These are phyloP conservation scores for Trypanosoma boissoni DNA, from an alignment of 208 protist species.

Conservation along the genomic window DNA sequence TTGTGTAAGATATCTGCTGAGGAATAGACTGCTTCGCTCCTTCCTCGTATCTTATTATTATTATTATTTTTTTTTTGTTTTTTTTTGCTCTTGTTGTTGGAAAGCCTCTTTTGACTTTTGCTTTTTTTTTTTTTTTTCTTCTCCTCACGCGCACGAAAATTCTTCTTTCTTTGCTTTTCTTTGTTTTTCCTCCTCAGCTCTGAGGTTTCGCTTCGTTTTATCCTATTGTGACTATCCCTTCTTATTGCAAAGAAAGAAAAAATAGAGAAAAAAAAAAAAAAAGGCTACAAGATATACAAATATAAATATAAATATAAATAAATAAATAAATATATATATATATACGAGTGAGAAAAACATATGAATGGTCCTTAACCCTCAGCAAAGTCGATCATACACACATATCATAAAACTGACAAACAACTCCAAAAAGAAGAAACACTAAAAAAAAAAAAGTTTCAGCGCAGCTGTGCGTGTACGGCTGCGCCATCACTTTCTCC, in stretches of 20 bases:
- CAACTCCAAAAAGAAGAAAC: too few relatives aligned
- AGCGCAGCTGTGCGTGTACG: too few relatives aligned
- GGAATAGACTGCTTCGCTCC: neutral
- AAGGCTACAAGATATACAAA: neutral
- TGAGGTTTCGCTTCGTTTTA: too few relatives aligned
- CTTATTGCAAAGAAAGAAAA: neutral
- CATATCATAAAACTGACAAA: too few relatives aligned
- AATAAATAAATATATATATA: constrained; percentile 1
- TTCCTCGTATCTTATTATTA: neutral
- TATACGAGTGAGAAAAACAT: neutral
- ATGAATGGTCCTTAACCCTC: too few relatives aligned
- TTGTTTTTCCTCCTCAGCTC: too few relatives aligned
- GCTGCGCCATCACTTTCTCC: too few relatives aligned
- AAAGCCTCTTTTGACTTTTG: neutral
- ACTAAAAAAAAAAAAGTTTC: too few relatives aligned
- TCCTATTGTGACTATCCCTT: neutral
- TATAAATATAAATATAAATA: constrained; percentile 14
- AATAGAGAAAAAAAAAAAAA: neutral
- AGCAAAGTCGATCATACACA: too few relatives aligned
- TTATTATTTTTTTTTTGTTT: neutral
- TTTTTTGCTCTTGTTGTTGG: neutral
- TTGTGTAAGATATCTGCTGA: too few relatives aligned
- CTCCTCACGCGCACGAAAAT: neutral
- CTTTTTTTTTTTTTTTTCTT: neutral
- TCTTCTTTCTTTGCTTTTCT: neutral